Evolutionary conservation across 257 asterid species (phyloP).

Genomic region (Lantana camara): DNA sequence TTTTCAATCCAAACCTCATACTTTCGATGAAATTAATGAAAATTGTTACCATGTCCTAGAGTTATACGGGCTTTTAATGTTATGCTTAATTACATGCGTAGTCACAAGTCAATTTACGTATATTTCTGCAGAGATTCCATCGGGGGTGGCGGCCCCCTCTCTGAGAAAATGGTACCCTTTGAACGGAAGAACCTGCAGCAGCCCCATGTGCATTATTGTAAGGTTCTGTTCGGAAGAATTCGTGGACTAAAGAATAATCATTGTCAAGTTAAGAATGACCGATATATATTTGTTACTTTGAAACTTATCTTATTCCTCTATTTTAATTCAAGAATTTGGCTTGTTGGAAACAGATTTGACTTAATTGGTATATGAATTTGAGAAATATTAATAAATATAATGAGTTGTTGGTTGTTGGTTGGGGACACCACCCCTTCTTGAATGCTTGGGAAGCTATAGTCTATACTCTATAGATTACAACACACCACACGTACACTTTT

Average conservation of each 20-base stretch:
- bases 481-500: no score
- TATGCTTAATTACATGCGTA: background rate
- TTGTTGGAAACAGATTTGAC: slow-evolving; percentile 16
- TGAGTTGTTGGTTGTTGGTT: slow-evolving; percentile 13
- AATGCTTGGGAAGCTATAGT: background rate
- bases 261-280: background rate
- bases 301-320: background rate
- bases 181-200: slow-evolving; percentile 9
- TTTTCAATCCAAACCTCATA: slow-evolving; percentile 45
- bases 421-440: slow-evolving; percentile 8
- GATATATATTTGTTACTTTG: slow-evolving; percentile 30
- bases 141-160: slow-evolving; percentile 10
- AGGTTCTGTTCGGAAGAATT: slow-evolving; percentile 8
- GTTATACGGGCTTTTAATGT: no score
- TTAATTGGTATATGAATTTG: background rate
- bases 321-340: background rate
- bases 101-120: slow-evolving; percentile 24
- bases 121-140: slow-evolving; percentile 13
- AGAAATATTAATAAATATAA: background rate
- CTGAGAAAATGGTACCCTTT: slow-evolving; percentile 9
- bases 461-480: background rate
- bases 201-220: slow-evolving; percentile 32
- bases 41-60: no score
- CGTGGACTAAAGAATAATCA: slow-evolving; percentile 13
- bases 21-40: slow-evolving; percentile 32